Evolutionary conservation across 179 eudicot species (phyloP).

Genomic region (Gypsophila paniculata): DNA sequence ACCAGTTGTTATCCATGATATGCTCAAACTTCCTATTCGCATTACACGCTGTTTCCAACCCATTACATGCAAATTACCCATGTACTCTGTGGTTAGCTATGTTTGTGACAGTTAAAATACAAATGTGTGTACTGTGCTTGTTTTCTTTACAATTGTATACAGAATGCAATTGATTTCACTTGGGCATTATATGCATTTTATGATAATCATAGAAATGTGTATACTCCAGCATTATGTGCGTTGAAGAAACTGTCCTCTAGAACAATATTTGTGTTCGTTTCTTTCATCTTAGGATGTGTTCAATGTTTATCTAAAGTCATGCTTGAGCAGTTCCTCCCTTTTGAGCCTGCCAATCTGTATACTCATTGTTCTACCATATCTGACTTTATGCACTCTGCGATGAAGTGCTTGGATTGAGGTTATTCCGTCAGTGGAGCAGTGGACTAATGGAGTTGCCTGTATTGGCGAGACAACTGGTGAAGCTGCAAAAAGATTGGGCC

Average conservation of each 20-base stretch:
- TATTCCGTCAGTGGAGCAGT: constrained; percentile 41
- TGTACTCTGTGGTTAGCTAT: too few species aligned
- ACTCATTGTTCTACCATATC: not conserved
- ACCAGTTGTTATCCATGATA: not conserved
- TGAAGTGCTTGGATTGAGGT: constrained; percentile 76
- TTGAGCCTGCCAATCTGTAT: not conserved
- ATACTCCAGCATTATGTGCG: too few species aligned
- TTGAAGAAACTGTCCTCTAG: too few species aligned
- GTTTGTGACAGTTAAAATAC: too few species aligned
- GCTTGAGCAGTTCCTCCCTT: not conserved
- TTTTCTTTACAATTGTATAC: too few species aligned
- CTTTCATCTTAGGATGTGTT: not conserved
- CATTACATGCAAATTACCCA: not conserved
- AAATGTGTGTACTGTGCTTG: too few species aligned
- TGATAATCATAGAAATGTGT: too few species aligned
- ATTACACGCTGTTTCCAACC: not conserved
- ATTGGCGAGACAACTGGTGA: constrained; percentile 93
- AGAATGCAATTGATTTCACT: too few species aligned
- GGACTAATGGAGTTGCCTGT: constrained; percentile 71
- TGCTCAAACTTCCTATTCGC: not conserved
- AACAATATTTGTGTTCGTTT: not conserved
- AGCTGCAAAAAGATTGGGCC: constrained; percentile 73
- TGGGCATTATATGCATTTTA: too few species aligned
- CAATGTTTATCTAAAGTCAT: not conserved
- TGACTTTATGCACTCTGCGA: not conserved